Evolutionary conservation across 2,329 filamentous ascomycete genomes (phyloP), one percentile per base, ranked within the genome.

Genomic region (Monilinia vaccinii-corymbosi): DNA sequence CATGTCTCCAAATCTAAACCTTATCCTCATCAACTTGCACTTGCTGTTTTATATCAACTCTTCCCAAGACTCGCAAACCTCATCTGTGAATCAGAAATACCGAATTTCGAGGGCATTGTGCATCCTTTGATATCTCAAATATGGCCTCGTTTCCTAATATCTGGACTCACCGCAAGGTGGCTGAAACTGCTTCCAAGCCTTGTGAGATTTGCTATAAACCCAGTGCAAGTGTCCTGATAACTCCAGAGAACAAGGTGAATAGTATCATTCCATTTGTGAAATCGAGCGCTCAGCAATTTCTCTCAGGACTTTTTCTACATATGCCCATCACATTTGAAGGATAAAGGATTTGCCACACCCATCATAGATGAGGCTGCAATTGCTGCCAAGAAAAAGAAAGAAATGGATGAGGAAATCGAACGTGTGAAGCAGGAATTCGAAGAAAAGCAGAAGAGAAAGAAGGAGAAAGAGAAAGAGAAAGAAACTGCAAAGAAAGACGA

Each of bases 171-270:
- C 88, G 93, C 53, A 89, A 85, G 67, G 93, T 97, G 40, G 91
- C 91, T 14, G 91, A 96, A 34, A 82, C 84, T n/a, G 82, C 87
- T 1, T 82, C 89, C 14, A 96, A 89, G 74, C 80, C 89, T 53
- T 99, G 94, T 75, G 88, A 91, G 74, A 84, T 97, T 64, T 97
- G 94, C 79, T 95, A 87, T 78, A 96, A 94, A 75, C 88, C 89
- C 10, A 91, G 87, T 61, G 84, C 86, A 8, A 95, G 87, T 65
- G 93, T 97, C 21, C 78, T 99, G 58, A 89, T 96, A 67, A 95
- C 91, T 10, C 83, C 89, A 0, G 91, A 95, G 69, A 92, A 90
- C 70, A 94, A 93, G 84, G 92, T 94, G 10, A 46, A 60, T 58
- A n/a, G 23, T 13, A 44, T 4, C 44, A 31, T 42, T 11, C 46